These are phyloP conservation scores for Pluteus cervinus DNA, from an alignment of 768 basidiomycete genomes.

Conservation along the genomic window DNA sequence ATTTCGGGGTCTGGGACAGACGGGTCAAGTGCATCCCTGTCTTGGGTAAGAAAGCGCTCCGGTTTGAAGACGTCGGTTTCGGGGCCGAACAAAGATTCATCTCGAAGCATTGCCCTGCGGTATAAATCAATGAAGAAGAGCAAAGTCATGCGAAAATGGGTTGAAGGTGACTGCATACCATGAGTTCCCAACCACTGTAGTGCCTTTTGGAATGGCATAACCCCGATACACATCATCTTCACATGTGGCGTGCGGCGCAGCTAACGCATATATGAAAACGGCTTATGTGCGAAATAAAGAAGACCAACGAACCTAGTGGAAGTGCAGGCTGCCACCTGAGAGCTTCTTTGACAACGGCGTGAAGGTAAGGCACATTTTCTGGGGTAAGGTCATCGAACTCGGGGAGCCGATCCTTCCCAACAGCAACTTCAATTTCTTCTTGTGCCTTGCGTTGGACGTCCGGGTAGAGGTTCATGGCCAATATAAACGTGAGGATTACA, in stretches of 20 bases:
- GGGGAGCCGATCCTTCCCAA: slow-evolving; percentile 29
- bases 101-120: slow-evolving; percentile 4
- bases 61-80: slow-evolving; percentile 2
- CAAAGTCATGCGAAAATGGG: background rate
- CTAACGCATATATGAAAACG: slow-evolving; percentile 9
- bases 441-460: slow-evolving; percentile 30
- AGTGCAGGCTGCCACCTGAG: slow-evolving; percentile 24
- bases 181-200: slow-evolving; percentile 28
- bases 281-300: background rate
- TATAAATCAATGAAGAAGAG: background rate
- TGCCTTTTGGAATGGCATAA: slow-evolving; percentile 38
- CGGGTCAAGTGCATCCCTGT: slow-evolving; percentile 10
- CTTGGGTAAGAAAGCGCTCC: slow-evolving; percentile 4
- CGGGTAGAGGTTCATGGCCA: slow-evolving; percentile 35
- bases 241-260: slow-evolving; percentile 23
- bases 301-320: slow-evolving; percentile 19
- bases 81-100: slow-evolving; percentile 10
- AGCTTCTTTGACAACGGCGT: slow-evolving; percentile 30
- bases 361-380: slow-evolving; percentile 30
- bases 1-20: slow-evolving; percentile 3
- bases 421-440: slow-evolving; percentile 30
- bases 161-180: slow-evolving; percentile 19
- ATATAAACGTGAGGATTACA: slow-evolving; percentile 26
- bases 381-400: slow-evolving; percentile 29
- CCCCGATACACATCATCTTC: slow-evolving; percentile 42